A percentile compares a stretch with the other conserved stretches of the same genome.
Evolutionary conservation across 371 early-diverging fungal species (phyloP).

Genomic region (Mortierella sp.): DNA sequence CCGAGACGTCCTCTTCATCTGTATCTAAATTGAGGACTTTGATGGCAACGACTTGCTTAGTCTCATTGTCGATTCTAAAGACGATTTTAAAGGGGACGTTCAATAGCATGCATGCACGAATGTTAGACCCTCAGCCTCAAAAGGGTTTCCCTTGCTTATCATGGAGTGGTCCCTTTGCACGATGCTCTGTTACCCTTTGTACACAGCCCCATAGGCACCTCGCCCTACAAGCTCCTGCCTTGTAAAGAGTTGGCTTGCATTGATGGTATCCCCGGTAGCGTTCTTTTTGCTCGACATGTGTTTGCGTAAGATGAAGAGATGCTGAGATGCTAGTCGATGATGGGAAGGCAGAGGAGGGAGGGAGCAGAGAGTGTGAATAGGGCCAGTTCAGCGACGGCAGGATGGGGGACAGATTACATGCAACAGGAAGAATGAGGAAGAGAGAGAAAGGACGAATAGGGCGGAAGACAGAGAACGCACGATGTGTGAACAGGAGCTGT

Average conservation of each 20-base stretch:
- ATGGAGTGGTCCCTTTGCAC: too few relatives aligned
- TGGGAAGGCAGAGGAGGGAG: constrained; percentile 6
- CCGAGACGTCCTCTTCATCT: constrained; percentile 95
- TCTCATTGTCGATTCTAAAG: constrained; percentile 72
- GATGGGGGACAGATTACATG: too few relatives aligned
- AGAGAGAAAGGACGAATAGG: too few relatives aligned
- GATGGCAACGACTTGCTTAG: constrained; percentile 87
- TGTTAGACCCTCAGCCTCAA: neutral
- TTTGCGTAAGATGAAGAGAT: constrained; percentile 6
- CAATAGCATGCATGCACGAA: too few relatives aligned
- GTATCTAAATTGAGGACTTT: constrained; percentile 97
- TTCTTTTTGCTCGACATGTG: constrained; percentile 51
- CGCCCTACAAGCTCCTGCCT: constrained; percentile 70
- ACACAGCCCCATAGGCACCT: constrained; percentile 76
- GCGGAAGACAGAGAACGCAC: too few relatives aligned
- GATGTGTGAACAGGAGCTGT: too few relatives aligned
- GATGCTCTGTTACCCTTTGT: constrained; percentile 76
- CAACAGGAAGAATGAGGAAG: too few relatives aligned
- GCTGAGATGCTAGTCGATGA: constrained; percentile 2
- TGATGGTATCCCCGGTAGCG: constrained; percentile 54
- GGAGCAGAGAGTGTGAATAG: too few relatives aligned
- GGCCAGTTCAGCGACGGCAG: too few relatives aligned
- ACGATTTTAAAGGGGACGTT: neutral
- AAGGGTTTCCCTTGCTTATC: too few relatives aligned
- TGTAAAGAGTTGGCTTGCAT: constrained; percentile 56